Conservation (phyloP, 1,284 basidiomycete species). For the Calocybe gambosa region DNA sequence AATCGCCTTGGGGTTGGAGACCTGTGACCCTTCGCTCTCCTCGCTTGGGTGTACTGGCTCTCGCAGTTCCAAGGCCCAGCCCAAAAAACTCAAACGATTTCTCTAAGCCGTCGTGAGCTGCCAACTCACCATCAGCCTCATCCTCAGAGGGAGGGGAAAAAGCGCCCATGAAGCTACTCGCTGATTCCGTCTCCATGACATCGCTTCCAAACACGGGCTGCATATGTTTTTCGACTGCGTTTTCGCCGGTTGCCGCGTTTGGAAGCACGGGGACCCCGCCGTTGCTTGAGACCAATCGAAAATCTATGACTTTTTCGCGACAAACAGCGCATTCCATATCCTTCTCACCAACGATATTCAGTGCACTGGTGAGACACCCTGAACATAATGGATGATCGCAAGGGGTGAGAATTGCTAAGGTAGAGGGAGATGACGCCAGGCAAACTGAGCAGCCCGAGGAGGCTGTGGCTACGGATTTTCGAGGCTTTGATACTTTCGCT, state of each 20-base stretch:
- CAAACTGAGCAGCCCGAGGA: slow-evolving; percentile 33
- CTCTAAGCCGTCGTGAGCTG: slow-evolving; percentile 25
- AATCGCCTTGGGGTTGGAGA: slow-evolving; percentile 9
- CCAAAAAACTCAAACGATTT: slow-evolving; percentile 34
- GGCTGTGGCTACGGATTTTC: slow-evolving; percentile 3
- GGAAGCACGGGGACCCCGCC: slow-evolving; percentile 1
- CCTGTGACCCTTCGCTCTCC: slow-evolving; percentile 3
- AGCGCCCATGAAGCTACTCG: slow-evolving; percentile 26
- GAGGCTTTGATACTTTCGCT: background rate
- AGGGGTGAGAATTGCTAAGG: slow-evolving; percentile 62
- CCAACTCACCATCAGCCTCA: slow-evolving; percentile 7
- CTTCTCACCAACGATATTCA: slow-evolving; percentile 82
- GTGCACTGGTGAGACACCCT: slow-evolving; percentile 69
- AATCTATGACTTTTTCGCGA: slow-evolving; percentile 59
- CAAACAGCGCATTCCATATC: slow-evolving; percentile 78
- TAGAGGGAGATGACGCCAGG: slow-evolving; percentile 33
- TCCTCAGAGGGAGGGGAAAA: slow-evolving; percentile 26
- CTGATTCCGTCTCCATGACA: slow-evolving; percentile 3
- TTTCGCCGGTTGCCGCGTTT: background rate
- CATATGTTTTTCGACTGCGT: slow-evolving; percentile 12
- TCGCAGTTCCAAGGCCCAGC: slow-evolving; percentile 24
- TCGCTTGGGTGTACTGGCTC: slow-evolving; percentile 34
- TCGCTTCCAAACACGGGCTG: slow-evolving; percentile 4
- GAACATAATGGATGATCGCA: slow-evolving; percentile 72
- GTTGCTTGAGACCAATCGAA: slow-evolving; percentile 41